phyloP scores from a whole-genome alignment of 257 asterid species.

The Capsicum rhomboideum region DNA sequence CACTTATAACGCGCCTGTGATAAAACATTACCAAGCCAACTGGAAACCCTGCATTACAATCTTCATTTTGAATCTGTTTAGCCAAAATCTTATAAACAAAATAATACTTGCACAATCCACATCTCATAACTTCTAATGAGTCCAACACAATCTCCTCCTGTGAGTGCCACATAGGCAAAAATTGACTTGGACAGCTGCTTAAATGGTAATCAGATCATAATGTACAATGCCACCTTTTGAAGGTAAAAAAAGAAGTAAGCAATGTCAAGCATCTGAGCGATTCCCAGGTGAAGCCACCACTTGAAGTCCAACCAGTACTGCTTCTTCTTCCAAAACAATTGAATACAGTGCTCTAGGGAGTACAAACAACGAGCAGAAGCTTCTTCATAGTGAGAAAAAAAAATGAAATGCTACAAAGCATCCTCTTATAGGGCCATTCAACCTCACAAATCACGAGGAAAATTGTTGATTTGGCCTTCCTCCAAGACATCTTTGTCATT shows the following conservation, averaged over 20 bases:
- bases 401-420: background rate
- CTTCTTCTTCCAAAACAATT: conserved; percentile 18
- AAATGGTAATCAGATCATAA: conserved; percentile 19
- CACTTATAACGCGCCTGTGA: background rate
- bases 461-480: conserved; percentile 89
- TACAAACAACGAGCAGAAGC: conserved; percentile 16
- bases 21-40: background rate
- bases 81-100: background rate
- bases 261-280: conserved; percentile 12
- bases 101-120: background rate
- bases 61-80: background rate
- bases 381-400: conserved; percentile 5
- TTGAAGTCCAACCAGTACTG: conserved; percentile 6
- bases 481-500: conserved; percentile 70
- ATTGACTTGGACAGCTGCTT: conserved; percentile 17
- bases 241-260: conserved; percentile 9
- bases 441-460: conserved; percentile 61
- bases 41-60: background rate
- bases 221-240: conserved; percentile 38
- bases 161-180: conserved; percentile 28
- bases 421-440: background rate
- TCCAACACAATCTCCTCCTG: background rate
- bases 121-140: background rate
- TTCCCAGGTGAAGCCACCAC: conserved; percentile 7
- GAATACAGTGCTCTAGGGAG: conserved; percentile 14